Conservation (phyloP, 768 basidiomycete genomes). For the Zangia roseola region DNA sequence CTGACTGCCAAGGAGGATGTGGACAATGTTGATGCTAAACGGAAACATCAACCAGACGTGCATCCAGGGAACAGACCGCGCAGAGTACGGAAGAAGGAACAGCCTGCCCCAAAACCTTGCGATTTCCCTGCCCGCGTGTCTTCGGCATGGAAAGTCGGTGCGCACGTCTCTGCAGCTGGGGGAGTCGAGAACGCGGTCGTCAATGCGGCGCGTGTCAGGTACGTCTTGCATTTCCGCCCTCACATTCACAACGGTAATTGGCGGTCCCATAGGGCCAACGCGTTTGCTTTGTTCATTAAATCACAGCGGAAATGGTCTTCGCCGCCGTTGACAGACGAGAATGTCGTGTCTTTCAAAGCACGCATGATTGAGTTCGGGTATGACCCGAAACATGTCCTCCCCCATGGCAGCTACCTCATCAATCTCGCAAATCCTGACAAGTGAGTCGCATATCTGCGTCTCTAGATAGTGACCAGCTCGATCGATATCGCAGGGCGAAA, state of each 20-base stretch:
- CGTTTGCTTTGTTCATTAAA: slow-evolving; percentile 83
- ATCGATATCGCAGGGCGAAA: slow-evolving; percentile 46
- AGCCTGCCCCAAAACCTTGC: slow-evolving; percentile 15
- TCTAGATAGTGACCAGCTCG: not conserved
- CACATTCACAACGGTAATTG: not conserved
- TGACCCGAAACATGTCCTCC: slow-evolving; percentile 59
- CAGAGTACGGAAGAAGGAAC: slow-evolving; percentile 10
- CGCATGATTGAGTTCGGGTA: slow-evolving; percentile 64
- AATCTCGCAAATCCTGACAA: slow-evolving; percentile 79
- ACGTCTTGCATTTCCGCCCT: slow-evolving; percentile 6
- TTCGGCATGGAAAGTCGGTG: slow-evolving; percentile 70
- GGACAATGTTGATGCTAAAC: no score
- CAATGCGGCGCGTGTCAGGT: slow-evolving; percentile 75
- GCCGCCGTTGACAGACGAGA: slow-evolving; percentile 51
- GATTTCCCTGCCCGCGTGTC: slow-evolving; percentile 30
- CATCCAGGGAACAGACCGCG: slow-evolving; percentile 3
- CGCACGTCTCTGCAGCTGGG: slow-evolving; percentile 80
- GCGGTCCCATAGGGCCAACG: slow-evolving; percentile 59
- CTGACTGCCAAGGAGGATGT: not conserved
- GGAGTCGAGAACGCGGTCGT: slow-evolving; percentile 73
- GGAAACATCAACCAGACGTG: not conserved
- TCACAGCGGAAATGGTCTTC: slow-evolving; percentile 81
- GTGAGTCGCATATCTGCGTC: slow-evolving; percentile 41
- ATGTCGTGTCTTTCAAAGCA: slow-evolving; percentile 56
- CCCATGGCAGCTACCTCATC: slow-evolving; percentile 84